phyloP scores from a whole-genome alignment of 495 filamentous ascomycete species.

The Podospora comata region DNA sequence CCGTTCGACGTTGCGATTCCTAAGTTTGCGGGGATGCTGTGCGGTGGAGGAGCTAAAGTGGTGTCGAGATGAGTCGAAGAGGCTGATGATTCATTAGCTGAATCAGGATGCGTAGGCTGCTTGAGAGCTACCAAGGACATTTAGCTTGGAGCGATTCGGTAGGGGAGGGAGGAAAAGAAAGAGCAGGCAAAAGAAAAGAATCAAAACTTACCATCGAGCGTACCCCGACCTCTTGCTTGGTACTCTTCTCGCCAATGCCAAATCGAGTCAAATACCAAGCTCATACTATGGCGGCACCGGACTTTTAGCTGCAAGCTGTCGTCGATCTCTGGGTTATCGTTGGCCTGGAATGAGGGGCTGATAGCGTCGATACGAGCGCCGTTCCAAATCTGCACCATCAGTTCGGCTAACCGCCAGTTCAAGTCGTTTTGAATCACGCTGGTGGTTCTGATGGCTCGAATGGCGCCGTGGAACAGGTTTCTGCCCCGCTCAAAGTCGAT shows the following conservation, averaged over 20 bases:
- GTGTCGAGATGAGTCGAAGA: conserved; percentile 59
- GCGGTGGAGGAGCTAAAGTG: conserved; percentile 47
- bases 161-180: conserved; percentile 8
- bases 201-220: conserved; percentile 66
- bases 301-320: conserved; percentile 80
- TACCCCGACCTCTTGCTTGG: conserved; percentile 69
- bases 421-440: conserved; percentile 83
- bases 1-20: conserved; percentile 41
- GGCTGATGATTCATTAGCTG: conserved; percentile 67
- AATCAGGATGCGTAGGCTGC: conserved; percentile 83
- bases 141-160: conserved; percentile 33
- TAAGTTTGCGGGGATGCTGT: conserved; percentile 31
- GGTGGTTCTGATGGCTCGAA: conserved; percentile 70
- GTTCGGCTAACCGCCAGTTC: conserved; percentile 78
- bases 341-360: conserved; percentile 37
- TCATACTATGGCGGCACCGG: conserved; percentile 88
- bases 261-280: conserved; percentile 84
- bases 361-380: conserved; percentile 57
- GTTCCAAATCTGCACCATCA: conserved; percentile 91
- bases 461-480: conserved; percentile 69
- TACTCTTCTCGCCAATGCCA: conserved; percentile 92
- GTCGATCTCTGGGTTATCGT: conserved; percentile 52
- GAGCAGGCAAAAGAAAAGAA: conserved; percentile 16
- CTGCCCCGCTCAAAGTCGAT: conserved; percentile 75
- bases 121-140: conserved; percentile 61